These are phyloP conservation scores for Mycena belliarum DNA, from an alignment of 768 basidiomycete species.

Conservation along the genomic window DNA sequence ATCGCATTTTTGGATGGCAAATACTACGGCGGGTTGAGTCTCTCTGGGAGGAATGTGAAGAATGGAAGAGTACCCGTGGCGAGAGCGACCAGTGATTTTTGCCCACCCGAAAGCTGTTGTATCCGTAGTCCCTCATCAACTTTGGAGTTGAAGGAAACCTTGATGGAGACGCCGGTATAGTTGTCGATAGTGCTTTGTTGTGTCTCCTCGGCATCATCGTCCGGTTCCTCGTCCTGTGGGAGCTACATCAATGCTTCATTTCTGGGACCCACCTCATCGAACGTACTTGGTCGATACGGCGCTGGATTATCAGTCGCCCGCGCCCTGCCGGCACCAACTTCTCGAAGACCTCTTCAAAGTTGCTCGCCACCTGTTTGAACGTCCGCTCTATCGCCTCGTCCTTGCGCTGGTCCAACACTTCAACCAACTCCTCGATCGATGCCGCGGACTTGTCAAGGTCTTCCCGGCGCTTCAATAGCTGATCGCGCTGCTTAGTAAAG, in stretches of 20 bases:
- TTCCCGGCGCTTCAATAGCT: constrained; percentile 80
- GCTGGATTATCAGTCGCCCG: constrained; percentile 90
- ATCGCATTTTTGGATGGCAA: constrained; percentile 98
- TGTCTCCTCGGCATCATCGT: constrained; percentile 71
- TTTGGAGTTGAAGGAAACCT: constrained; percentile 98
- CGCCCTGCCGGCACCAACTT: constrained; percentile 92
- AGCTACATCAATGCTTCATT: not conserved
- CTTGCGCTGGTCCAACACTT: constrained; percentile 93
- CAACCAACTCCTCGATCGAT: constrained; percentile 91
- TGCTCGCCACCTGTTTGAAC: constrained; percentile 96
- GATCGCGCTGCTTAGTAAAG: constrained; percentile 96
- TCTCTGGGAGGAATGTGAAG: not conserved
- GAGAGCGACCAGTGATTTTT: constrained; percentile 95
- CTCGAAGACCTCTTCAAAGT: constrained; percentile 97
- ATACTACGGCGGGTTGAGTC: constrained; percentile 53
- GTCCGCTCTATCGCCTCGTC: constrained; percentile 99
- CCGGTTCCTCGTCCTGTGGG: constrained; percentile 67
- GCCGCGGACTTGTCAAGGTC: constrained; percentile 88
- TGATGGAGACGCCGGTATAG: constrained; percentile 96
- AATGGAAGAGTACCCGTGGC: constrained; percentile 65
- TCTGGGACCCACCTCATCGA: not conserved
- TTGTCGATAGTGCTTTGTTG: constrained; percentile 84
- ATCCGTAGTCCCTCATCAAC: constrained; percentile 95
- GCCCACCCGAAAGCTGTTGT: constrained; percentile 95
- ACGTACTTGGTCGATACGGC: constrained; percentile 79